A percentile compares a stretch with the other conserved stretches of the same genome.
phyloP scores from a whole-genome alignment of 768 basidiomycete species.

The Imleria badia region DNA sequence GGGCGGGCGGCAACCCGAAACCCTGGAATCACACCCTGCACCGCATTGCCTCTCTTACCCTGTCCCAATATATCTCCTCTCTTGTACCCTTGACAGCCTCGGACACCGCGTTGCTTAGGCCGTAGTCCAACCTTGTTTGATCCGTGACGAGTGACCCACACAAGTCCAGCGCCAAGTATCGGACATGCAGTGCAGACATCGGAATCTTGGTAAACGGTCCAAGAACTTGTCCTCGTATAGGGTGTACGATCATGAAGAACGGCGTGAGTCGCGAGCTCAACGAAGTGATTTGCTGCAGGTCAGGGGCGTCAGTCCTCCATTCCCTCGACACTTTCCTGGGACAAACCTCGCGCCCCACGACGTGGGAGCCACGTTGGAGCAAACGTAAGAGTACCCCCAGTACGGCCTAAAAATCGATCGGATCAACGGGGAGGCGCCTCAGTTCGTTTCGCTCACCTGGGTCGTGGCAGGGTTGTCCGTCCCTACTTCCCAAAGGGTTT shows the following conservation, averaged over 20 bases:
- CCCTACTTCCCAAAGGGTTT: slow-evolving; percentile 83
- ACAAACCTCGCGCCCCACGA: slow-evolving; percentile 47
- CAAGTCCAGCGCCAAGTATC: slow-evolving; percentile 65
- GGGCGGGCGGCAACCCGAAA: neutral
- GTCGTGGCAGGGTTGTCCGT: slow-evolving; percentile 52
- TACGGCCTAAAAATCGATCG: slow-evolving; percentile 41
- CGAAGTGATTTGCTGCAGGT: slow-evolving; percentile 43
- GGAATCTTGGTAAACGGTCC: slow-evolving; percentile 82
- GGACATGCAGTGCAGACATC: slow-evolving; percentile 35
- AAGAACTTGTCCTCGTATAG: slow-evolving; percentile 64
- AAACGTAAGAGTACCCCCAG: slow-evolving; percentile 63
- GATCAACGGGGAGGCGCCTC: slow-evolving; percentile 3
- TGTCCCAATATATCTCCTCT: slow-evolving; percentile 32
- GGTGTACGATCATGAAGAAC: slow-evolving; percentile 77
- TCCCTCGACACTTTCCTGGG: neutral
- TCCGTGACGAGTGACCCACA: slow-evolving; percentile 36
- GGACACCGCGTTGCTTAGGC: slow-evolving; percentile 23
- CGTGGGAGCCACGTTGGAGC: slow-evolving; percentile 51
- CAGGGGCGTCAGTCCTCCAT: slow-evolving; percentile 13
- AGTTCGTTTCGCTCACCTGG: slow-evolving; percentile 48
- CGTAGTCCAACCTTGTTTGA: slow-evolving; percentile 14
- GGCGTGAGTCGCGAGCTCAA: slow-evolving; percentile 67
- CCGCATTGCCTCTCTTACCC: slow-evolving; percentile 30
- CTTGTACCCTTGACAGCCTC: slow-evolving; percentile 28
- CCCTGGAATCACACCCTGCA: slow-evolving; percentile 27